A percentile compares a stretch with the other conserved stretches of the same genome.
Conservation (phyloP, 2,329 filamentous ascomycete genomes). For the Hymenoscyphus linearis region DNA sequence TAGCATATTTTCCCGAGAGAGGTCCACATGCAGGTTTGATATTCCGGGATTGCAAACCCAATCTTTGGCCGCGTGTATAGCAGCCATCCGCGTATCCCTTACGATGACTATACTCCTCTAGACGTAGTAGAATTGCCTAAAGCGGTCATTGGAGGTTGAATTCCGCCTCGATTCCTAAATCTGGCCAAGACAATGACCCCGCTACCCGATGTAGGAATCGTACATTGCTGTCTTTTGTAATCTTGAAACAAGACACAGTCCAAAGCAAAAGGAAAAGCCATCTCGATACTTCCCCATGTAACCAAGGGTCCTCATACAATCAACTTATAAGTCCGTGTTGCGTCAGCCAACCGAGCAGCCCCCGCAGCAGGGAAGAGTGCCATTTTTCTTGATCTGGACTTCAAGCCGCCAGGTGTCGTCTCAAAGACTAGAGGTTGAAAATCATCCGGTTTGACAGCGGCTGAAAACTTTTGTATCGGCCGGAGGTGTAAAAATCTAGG, state of each 20-base stretch:
- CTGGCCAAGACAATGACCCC: neutral
- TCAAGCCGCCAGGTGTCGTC: neutral
- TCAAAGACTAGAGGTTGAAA: neutral
- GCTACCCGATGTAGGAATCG: neutral
- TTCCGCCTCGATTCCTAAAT: neutral
- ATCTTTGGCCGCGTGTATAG: neutral
- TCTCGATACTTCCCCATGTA: neutral
- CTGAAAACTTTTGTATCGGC: neutral
- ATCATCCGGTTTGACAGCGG: neutral
- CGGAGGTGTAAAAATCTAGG: neutral
- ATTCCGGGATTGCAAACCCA: neutral
- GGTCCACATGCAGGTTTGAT: constrained; percentile 1
- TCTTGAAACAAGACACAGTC: neutral
- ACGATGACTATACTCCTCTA: neutral
- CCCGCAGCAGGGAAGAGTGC: neutral
- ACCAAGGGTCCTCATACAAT: neutral
- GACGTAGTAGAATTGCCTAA: neutral
- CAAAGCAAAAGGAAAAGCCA: neutral
- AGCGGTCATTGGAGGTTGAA: neutral
- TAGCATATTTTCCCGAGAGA: neutral
- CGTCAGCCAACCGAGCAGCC: neutral
- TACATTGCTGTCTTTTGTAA: neutral
- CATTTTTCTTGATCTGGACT: neutral
- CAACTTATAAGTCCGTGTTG: neutral
- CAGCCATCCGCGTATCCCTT: neutral